Conservation (phyloP, 495 filamentous ascomycete species). For the Penicillium subrubescens region DNA sequence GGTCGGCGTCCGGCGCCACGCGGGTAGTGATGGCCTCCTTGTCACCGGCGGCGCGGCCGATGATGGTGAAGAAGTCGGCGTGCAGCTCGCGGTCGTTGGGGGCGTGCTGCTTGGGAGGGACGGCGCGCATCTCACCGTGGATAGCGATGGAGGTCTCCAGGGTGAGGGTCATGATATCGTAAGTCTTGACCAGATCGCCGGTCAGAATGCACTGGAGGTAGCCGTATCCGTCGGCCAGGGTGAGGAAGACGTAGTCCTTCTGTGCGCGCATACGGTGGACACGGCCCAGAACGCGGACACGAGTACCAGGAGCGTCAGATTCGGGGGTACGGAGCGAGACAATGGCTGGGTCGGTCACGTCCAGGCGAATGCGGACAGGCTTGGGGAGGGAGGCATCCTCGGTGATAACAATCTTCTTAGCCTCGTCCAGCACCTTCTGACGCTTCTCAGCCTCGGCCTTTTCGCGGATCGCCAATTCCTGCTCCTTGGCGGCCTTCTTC, state of each 20-base stretch:
- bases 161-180: slow-evolving; percentile 87
- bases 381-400: slow-evolving; percentile 81
- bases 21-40: slow-evolving; percentile 93
- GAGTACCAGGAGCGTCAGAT: slow-evolving; percentile 63
- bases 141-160: slow-evolving; percentile 87
- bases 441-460: slow-evolving; percentile 72
- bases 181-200: slow-evolving; percentile 83
- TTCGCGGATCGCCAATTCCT: slow-evolving; percentile 66
- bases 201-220: slow-evolving; percentile 86
- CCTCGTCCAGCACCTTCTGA: slow-evolving; percentile 70
- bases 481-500: slow-evolving; percentile 75
- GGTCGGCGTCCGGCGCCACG: slow-evolving; percentile 78
- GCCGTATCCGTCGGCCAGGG: slow-evolving; percentile 85
- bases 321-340: slow-evolving; percentile 62
- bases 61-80: slow-evolving; percentile 88
- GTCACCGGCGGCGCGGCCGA: slow-evolving; percentile 82
- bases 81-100: slow-evolving; percentile 89
- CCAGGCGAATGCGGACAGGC: slow-evolving; percentile 74
- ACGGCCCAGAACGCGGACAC: slow-evolving; percentile 82
- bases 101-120: slow-evolving; percentile 77
- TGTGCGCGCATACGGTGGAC: slow-evolving; percentile 84
- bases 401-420: slow-evolving; percentile 82
- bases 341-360: slow-evolving; percentile 57
- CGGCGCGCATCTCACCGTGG: slow-evolving; percentile 83
- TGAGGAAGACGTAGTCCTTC: slow-evolving; percentile 87